Base-by-base conservation (phyloP, 371 early-diverging fungal species). In the Gilbertella persicaria region DNA sequence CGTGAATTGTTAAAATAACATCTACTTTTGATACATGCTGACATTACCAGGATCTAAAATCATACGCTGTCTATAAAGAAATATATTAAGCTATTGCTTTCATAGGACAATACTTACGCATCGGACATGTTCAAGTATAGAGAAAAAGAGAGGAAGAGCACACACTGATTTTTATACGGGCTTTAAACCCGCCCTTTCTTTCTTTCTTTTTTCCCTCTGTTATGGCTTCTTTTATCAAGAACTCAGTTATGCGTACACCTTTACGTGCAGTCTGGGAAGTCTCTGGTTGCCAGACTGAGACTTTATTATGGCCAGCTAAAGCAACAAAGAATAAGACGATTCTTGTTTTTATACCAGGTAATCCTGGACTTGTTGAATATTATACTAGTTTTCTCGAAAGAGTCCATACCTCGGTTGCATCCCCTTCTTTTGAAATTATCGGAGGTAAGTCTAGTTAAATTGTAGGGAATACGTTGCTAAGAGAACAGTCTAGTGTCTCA, bases 311-410 rank as follows among this genome's bases (percentile, higher is more conserved):
- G 83, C 81, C 83, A 7, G 69, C 73, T 20, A 56, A 47, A 10
- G 6, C 29, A 8, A 33, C 10, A 5, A 45, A 21, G 24, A 64
- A 40, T 3, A 71, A 71, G 43, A 82, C 75, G 3, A 69, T 84
- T 12, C 56, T 84, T 1, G 60, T 84, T 33, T 79, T 84, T 60
- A 68, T 84, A 48, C 80, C 80, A 29, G 90, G 89, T 4, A 89
- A 89, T 68, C 89, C 89, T 4, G 91, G 91, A 10, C 46, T 89
- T 28, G 75, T 85, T 29, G 83, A 86, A 37, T 91, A 87, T 64
- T 91, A 91, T 51, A 78, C 66, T 5, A 65, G 67, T 2, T 91
- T 88, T 55, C 74, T 85, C 40, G 67, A 78, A 45, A 64, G 60
- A 7, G 69, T 86, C 45, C 64, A 83, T 29, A 48, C 67, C 57